These are phyloP conservation scores for Coemansia sp. DNA, from an alignment of 192 early-diverging fungal species.

Conservation along the genomic window DNA sequence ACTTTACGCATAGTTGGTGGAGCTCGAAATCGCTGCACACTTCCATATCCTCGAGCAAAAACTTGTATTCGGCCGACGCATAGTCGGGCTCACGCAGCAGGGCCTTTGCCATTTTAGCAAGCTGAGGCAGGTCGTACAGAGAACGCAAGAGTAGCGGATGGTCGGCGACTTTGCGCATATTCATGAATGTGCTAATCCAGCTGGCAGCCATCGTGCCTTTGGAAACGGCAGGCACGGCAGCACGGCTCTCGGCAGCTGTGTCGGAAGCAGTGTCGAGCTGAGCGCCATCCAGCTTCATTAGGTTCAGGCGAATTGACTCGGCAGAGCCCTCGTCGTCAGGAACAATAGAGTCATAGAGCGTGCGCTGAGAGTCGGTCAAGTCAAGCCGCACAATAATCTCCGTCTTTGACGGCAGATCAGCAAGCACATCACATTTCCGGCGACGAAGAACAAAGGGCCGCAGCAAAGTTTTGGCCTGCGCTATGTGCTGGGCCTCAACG, in stretches of 20 bases:
- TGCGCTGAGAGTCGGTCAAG: slow-evolving; percentile 50
- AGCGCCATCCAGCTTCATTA: slow-evolving; percentile 19
- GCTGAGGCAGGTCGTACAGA: slow-evolving; percentile 53
- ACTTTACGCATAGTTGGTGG: slow-evolving; percentile 57
- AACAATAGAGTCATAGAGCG: slow-evolving; percentile 54
- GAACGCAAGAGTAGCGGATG: slow-evolving; percentile 77
- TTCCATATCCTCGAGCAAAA: slow-evolving; percentile 81
- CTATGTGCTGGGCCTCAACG: slow-evolving; percentile 58
- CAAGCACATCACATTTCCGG: slow-evolving; percentile 68
- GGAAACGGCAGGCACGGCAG: neutral
- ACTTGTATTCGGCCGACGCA: slow-evolving; percentile 67
- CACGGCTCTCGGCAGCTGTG: too few relatives aligned
- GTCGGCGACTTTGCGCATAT: slow-evolving; percentile 79
- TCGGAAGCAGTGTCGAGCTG: slow-evolving; percentile 15
- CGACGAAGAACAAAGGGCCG: slow-evolving; percentile 84
- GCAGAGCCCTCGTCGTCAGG: slow-evolving; percentile 8
- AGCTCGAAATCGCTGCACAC: slow-evolving; percentile 86
- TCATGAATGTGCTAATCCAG: slow-evolving; percentile 66
- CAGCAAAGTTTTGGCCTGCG: slow-evolving; percentile 77
- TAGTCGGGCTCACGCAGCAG: slow-evolving; percentile 70
- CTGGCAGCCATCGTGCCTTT: neutral
- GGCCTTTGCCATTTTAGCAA: slow-evolving; percentile 64
- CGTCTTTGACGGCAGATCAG: slow-evolving; percentile 61
- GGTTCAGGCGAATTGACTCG: slow-evolving; percentile 8
- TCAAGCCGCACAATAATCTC: slow-evolving; percentile 52